Base-by-base conservation (phyloP, 2,329 filamentous ascomycete genomes). In the Phaeosphaeriaceae sp. region DNA sequence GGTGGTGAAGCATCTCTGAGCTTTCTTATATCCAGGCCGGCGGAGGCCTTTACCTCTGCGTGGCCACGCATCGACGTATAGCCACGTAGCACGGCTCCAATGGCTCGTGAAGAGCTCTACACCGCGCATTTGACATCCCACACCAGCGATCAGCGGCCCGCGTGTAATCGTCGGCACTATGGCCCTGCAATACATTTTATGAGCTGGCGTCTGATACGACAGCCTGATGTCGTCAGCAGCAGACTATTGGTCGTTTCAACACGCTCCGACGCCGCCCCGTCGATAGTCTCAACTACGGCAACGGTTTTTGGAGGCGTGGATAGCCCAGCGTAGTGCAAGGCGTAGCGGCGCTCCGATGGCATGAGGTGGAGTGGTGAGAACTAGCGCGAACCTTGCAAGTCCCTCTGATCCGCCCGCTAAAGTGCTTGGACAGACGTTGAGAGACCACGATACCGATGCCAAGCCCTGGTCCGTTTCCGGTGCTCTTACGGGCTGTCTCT, bases 111-210 rank as follows among this genome's bases (percentile, higher is more conserved):
- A 24, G 21, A 52, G 44, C n/a, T 24, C 51, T 52, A 49, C 52
- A 56, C 47, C 56, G 58, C 50, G 28, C 52, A 32, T 32, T 44
- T 19, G 48, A 71, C 66, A 67, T 65, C n/a, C 35, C 35, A n/a
- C 35, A n/a, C 35, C 35, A 40, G 35, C 35, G 35, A 40, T 40
- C 35, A 40, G 35, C 35, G 17, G 35, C 35, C 35, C 35, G 15
- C 43, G 17, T 44, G 43, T 23, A 67, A 61, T 60, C 55, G 54
- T 60, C 57, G 66, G 59, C 63, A 66, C 17, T n/a, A n/a, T 17
- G 15, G 35, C 15, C 35, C 35, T 40, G 35, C 35, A n/a, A n/a
- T 40, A n/a, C 35, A 40, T 40, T 17, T 40, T 40, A n/a, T n/a
- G 35, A 15, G 11, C 35, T 17, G 35, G 35, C 35, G 35, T 40